Conservation (phyloP, 2,329 filamentous ascomycete species). For the Aspergillus pseudoterreus region DNA sequence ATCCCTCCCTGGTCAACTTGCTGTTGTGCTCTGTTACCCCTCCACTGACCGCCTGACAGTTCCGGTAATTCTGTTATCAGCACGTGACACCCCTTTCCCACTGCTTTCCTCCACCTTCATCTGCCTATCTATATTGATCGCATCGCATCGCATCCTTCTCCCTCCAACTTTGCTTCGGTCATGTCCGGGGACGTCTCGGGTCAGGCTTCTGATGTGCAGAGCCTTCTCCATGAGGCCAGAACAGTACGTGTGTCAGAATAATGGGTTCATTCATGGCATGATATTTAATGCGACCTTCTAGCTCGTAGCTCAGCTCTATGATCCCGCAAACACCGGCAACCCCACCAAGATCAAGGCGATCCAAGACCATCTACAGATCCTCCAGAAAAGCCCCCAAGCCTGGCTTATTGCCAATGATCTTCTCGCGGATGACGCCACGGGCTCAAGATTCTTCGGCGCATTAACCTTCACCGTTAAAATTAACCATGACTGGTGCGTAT, state of each 20-base stretch:
- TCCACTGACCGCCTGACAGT: slow-evolving; percentile 17
- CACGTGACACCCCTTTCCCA: slow-evolving; percentile 20
- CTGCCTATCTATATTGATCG: neutral
- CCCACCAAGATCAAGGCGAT: slow-evolving; percentile 47
- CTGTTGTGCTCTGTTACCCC: slow-evolving; percentile 1
- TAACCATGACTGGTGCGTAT: slow-evolving; percentile 73
- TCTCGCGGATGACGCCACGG: slow-evolving; percentile 63
- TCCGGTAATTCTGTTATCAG: slow-evolving; percentile 19
- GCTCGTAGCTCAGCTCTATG: slow-evolving; percentile 40
- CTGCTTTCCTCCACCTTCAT: neutral
- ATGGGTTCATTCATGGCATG: neutral
- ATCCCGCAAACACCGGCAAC: slow-evolving; percentile 44
- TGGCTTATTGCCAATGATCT: slow-evolving; percentile 83
- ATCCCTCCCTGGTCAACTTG: neutral
- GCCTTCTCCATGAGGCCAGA: slow-evolving; percentile 27
- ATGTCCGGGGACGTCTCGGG: slow-evolving; percentile 23
- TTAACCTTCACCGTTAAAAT: slow-evolving; percentile 92
- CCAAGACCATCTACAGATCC: slow-evolving; percentile 70
- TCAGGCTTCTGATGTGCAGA: slow-evolving; percentile 21
- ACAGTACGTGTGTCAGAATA: slow-evolving; percentile 15
- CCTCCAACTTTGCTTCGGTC: slow-evolving; percentile 18
- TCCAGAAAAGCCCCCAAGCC: slow-evolving; percentile 76
- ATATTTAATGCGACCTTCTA: slow-evolving; percentile 12
- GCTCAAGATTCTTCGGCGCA: slow-evolving; percentile 87
- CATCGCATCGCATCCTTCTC: slow-evolving; percentile 15